Evolutionary conservation across 1,284 basidiomycete species (phyloP).

Genomic region (Papiliotrema nemorosa): DNA sequence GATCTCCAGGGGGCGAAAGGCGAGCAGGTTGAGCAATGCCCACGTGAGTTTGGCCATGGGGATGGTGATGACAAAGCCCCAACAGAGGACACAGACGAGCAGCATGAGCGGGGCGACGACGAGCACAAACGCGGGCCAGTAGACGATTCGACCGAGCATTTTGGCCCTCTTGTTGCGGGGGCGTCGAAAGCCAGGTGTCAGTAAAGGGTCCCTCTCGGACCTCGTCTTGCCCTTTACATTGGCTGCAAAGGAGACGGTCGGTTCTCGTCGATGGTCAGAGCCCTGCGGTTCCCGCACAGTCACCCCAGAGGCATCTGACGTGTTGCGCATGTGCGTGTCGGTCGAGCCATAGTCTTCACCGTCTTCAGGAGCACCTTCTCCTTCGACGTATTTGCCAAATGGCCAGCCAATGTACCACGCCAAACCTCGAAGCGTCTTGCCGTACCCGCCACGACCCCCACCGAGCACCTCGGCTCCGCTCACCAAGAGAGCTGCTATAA

Average conservation of each 20-base stretch:
- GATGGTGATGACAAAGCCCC: conserved; percentile 88
- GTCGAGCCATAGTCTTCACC: conserved; percentile 30
- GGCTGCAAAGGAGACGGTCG: conserved; percentile 37
- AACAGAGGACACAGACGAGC: conserved; percentile 80
- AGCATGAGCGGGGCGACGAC: conserved; percentile 88
- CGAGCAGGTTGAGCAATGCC: conserved; percentile 83
- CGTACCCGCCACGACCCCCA: conserved; percentile 78
- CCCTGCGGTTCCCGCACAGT: conserved; percentile 19
- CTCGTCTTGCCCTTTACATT: conserved; percentile 15
- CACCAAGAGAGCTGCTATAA: conserved; percentile 68
- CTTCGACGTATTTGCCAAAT: conserved; percentile 98
- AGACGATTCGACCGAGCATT: conserved; percentile 58
- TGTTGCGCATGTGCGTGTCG: conserved; percentile 13
- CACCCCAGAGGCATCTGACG: conserved; percentile 27
- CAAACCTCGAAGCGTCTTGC: conserved; percentile 82
- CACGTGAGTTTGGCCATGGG: conserved; percentile 98
- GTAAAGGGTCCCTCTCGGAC: conserved; percentile 32
- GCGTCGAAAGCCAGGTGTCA: conserved; percentile 29
- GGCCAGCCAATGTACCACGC: conserved; percentile 98
- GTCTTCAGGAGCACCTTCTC: conserved; percentile 56
- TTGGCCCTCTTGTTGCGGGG: conserved; percentile 44
- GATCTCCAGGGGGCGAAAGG: conserved; percentile 74
- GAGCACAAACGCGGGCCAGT: conserved; percentile 70
- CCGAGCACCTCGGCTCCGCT: conserved; percentile 55
- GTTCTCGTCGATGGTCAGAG: conserved; percentile 20